phyloP scores from a whole-genome alignment of 129 eudicot genomes.

The Dittrichia graveolens region DNA sequence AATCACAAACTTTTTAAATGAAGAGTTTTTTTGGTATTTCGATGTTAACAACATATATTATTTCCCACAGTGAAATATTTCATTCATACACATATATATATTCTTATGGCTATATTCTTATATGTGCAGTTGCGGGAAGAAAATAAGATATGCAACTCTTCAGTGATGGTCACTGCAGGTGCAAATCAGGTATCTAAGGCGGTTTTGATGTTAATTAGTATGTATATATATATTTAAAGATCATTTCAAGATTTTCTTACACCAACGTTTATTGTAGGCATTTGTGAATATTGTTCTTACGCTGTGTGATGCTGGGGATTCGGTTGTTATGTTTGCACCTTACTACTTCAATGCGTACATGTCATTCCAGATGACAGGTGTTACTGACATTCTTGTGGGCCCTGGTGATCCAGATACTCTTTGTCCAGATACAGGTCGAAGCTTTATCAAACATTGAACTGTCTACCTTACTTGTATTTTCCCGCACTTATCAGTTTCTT shows the following conservation, averaged over 20 bases:
- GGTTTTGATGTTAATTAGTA: constrained; percentile 2
- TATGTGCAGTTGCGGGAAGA: constrained; percentile 65
- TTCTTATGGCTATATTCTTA: neutral
- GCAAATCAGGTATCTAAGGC: constrained; percentile 86
- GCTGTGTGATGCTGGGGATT: constrained; percentile 95
- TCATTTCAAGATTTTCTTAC: neutral
- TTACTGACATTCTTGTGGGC: constrained; percentile 86
- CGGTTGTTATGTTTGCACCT: constrained; percentile 97
- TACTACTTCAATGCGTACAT: constrained; percentile 99
- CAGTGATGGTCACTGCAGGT: constrained; percentile 98
- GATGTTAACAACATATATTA: too few species aligned
- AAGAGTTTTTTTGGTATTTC: too few species aligned
- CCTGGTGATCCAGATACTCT: constrained; percentile 93
- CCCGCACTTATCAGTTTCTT: neutral
- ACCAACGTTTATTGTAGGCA: constrained; percentile 55
- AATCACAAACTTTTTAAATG: too few species aligned
- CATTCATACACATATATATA: constrained; percentile 8
- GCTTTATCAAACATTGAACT: neutral
- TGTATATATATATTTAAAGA: constrained; percentile 3
- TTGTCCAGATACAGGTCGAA: constrained; percentile 92
- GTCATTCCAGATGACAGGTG: constrained; percentile 99
- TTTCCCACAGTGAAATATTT: neutral
- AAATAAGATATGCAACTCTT: constrained; percentile 75
- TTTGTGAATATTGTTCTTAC: constrained; percentile 95
- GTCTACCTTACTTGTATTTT: neutral